phyloP scores from a whole-genome alignment of 345 rosid species.

The Brassica nigra region DNA sequence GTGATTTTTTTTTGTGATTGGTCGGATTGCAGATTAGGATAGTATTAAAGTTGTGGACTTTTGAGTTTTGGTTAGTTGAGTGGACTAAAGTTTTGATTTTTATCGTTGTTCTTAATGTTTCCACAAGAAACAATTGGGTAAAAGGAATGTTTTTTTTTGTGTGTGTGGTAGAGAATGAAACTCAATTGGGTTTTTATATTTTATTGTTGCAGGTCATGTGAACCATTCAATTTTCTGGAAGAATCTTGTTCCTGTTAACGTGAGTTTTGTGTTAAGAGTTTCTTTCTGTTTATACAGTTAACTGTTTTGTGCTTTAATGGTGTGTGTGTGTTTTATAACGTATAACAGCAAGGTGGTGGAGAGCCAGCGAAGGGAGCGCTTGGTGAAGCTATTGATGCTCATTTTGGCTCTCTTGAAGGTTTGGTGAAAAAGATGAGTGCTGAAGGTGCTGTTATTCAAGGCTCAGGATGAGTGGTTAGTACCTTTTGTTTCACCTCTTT shows the following conservation, averaged over 20 bases:
- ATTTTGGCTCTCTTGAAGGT: constrained; percentile 79
- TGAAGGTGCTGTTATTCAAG: constrained; percentile 56
- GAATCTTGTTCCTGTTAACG: constrained; percentile 69
- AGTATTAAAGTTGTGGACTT: no score
- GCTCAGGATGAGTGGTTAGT: constrained; percentile 99
- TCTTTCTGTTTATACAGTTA: neutral
- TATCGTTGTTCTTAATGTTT: no score
- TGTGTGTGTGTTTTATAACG: neutral
- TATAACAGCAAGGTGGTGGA: constrained; percentile 86
- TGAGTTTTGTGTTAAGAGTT: constrained; percentile 41
- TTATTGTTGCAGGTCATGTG: constrained; percentile 63
- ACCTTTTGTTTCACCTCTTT: neutral
- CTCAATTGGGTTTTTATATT: neutral
- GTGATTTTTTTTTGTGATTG: constrained; percentile 40
- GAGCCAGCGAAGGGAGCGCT: constrained; percentile 76
- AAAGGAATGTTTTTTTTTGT: neutral
- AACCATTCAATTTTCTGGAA: constrained; percentile 96
- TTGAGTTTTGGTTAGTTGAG: no score
- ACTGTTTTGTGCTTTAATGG: constrained; percentile 9
- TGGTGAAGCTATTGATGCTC: constrained; percentile 71
- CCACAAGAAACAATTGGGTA: neutral
- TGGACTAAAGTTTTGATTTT: no score
- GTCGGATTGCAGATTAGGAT: no score
- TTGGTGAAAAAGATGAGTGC: constrained; percentile 59
- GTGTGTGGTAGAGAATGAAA: neutral